Evolutionary conservation across 805 yeast species (phyloP).

Genomic region (Martiniozyma abietophila): DNA sequence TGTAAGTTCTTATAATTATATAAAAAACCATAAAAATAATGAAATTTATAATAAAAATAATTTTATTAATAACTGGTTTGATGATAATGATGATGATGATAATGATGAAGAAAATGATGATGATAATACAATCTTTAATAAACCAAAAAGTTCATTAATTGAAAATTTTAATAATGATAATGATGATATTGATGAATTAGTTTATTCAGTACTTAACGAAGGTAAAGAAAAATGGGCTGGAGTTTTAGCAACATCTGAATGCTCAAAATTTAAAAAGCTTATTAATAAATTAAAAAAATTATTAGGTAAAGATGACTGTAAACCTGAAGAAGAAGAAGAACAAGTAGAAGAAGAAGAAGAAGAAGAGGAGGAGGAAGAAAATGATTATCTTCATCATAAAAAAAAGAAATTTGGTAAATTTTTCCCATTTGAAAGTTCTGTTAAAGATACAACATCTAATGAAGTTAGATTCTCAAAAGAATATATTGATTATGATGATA

Average conservation of each 20-base stretch:
- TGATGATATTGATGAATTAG: constrained; percentile 20
- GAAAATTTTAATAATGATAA: no score
- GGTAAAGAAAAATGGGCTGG: constrained; percentile 23
- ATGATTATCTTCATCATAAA: neutral
- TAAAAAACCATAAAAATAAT: neutral
- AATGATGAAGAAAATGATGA: constrained; percentile 6
- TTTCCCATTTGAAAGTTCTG: neutral
- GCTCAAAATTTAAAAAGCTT: constrained; percentile 19
- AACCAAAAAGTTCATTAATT: neutral
- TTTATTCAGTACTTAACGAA: constrained; percentile 16
- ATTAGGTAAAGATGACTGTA: constrained; percentile 9
- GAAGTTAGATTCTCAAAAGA: neutral
- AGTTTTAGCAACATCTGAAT: constrained; percentile 21
- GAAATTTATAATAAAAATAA: neutral
- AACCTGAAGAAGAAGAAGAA: constrained; percentile 1
- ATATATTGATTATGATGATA: neutral
- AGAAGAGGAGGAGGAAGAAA: neutral
- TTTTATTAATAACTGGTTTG: neutral
- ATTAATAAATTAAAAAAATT: constrained; percentile 12
- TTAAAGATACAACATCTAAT: neutral
- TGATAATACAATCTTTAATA: no score
- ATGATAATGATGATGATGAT: neutral
- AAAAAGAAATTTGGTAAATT: no score
- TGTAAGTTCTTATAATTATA: neutral
- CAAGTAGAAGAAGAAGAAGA: neutral